phyloP scores from a whole-genome alignment of 345 rosid genomes.

The Aurinia saxatilis region DNA sequence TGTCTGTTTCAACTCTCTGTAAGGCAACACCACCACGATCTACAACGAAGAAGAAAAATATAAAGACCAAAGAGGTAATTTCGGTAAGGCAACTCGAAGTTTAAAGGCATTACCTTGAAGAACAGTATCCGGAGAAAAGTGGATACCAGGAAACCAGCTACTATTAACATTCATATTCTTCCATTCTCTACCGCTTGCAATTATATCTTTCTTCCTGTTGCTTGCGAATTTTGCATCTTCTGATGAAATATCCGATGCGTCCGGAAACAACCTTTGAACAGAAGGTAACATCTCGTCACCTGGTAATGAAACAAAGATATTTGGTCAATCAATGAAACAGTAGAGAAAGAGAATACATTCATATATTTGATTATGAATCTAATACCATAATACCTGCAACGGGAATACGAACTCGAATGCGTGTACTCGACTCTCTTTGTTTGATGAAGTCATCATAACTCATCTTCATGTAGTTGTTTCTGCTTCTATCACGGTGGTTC shows the following conservation, averaged over 20 bases:
- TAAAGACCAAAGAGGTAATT: neutral
- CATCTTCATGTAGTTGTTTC: neutral
- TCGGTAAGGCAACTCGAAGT: neutral
- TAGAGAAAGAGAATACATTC: neutral
- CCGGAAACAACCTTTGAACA: slow-evolving; percentile 23
- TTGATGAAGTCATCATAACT: slow-evolving; percentile 15
- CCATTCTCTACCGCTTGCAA: slow-evolving; percentile 29
- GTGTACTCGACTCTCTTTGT: slow-evolving; percentile 6
- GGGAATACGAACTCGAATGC: neutral
- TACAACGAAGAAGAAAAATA: slow-evolving; percentile 11
- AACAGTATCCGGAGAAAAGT: slow-evolving; percentile 54
- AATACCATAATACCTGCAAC: slow-evolving; percentile 13
- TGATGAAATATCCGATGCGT: slow-evolving; percentile 15
- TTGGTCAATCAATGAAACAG: neutral
- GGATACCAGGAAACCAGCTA: slow-evolving; percentile 25
- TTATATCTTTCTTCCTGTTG: slow-evolving; percentile 22
- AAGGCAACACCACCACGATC: slow-evolving; percentile 24
- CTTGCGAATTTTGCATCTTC: slow-evolving; percentile 13
- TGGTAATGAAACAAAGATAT: slow-evolving; percentile 9
- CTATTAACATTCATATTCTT: slow-evolving; percentile 7
- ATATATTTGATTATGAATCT: neutral
- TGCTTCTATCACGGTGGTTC: neutral
- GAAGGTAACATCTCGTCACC: slow-evolving; percentile 21
- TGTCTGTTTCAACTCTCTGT: slow-evolving; percentile 25
- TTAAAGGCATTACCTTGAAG: slow-evolving; percentile 40